These are phyloP conservation scores for Echinochloa phyllopogon DNA, from an alignment of 176 grass and related monocot species.

Conservation along the genomic window DNA sequence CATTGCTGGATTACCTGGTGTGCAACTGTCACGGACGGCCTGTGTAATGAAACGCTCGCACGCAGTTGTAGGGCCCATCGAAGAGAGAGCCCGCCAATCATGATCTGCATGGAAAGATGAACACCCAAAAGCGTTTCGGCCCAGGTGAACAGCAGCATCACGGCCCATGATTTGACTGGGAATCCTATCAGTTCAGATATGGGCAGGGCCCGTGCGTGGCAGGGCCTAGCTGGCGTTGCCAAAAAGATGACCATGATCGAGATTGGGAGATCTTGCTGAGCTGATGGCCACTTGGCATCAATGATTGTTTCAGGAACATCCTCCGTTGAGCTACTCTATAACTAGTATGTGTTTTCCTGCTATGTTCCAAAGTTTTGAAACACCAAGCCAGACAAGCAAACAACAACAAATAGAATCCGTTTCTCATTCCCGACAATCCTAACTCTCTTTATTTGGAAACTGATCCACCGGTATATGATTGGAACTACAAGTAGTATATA, in stretches of 20 bases:
- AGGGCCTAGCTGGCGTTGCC: not conserved
- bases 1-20: not conserved
- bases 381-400: no score
- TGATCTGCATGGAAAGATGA: conserved; percentile 8
- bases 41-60: not conserved
- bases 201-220: not conserved
- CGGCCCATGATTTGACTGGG: not conserved
- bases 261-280: not conserved
- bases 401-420: no score
- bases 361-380: no score
- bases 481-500: no score
- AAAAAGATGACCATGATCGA: not conserved
- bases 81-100: not conserved
- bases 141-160: not conserved
- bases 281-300: not conserved
- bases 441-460: no score
- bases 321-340: no score
- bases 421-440: no score
- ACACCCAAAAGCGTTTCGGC: not conserved
- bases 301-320: not conserved
- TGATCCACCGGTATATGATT: no score
- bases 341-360: no score
- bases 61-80: not conserved
- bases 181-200: not conserved
- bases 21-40: not conserved